These are phyloP conservation scores for Trichosanthes truncata DNA, from an alignment of 306 rosid genomes.

Conservation along the genomic window DNA sequence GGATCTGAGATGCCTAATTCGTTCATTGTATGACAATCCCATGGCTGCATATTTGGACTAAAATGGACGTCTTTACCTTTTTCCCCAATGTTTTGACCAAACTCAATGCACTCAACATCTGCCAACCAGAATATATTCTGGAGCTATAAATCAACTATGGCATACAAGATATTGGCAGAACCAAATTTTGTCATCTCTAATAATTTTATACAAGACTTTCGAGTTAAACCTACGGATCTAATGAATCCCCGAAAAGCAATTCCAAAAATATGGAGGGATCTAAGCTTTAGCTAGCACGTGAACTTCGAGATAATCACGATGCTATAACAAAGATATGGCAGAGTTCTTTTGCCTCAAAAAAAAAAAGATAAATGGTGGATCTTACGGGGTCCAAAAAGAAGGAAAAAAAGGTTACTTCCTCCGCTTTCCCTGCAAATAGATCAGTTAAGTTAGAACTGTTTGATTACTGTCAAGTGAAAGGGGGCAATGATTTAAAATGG, in stretches of 20 bases:
- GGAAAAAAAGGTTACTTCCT: conserved; percentile 34
- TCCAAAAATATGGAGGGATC: conserved; percentile 1
- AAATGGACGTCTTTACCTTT: not conserved
- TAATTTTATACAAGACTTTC: not conserved
- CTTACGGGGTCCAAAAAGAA: not conserved
- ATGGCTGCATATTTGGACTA: not conserved
- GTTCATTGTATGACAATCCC: not conserved
- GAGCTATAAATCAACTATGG: not conserved
- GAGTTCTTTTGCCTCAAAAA: not conserved
- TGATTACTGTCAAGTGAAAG: not conserved
- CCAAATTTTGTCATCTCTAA: not conserved
- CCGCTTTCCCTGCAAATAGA: conserved; percentile 61
- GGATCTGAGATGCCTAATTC: not conserved
- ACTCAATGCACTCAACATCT: not conserved
- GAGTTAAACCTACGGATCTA: not conserved
- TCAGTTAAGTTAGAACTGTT: conserved; percentile 11
- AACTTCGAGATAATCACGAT: not conserved
- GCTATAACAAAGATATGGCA: not conserved
- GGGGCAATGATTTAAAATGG: not conserved
- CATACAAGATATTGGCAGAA: not conserved
- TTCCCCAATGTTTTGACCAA: not conserved
- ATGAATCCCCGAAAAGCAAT: not conserved
- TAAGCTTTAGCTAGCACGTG: not conserved
- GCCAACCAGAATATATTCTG: not conserved
- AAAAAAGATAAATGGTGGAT: not conserved